Base-by-base conservation (phyloP, 2,329 filamentous ascomycete genomes). In the Ophiocordyceps camponoti-floridani region DNA sequence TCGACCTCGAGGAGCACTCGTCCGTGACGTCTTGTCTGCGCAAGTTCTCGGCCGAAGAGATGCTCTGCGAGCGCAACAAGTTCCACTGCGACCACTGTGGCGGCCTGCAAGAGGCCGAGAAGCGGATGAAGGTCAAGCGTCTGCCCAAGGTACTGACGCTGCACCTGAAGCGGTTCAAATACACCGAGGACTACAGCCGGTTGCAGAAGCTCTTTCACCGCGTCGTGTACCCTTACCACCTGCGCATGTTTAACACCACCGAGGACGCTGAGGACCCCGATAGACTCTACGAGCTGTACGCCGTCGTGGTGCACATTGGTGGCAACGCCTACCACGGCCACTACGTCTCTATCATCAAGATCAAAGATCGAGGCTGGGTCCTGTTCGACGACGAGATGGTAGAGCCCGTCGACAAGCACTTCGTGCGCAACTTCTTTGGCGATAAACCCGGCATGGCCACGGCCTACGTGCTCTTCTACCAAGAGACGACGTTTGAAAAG, bases 301-400 rank as follows among this genome's bases (percentile, higher is more conserved):
- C 89, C 0, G 88, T 98, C 4, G 87, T 98, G 10, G 86, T 98
- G 19, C 91, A 98, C 56, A 96, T 98, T 50, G 91, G 91, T 44
- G 87, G 87, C 43, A 93, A 94, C 19, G 89, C 91, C 4, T 95
- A 95, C 56, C 91, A 98, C 57, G 91, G 91, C 4, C 91, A 98
- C 60, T 98, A 98, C 54, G 87, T 98, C 30, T 87, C 88, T 5
- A 91, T 98, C 45, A 88, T 98, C 67, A 98, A 98, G 64, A 96
- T 91, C 0, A 81, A 93, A 56, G 91, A 96, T 57, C 78, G 85
- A 44, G 91, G 91, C 27, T 98, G 91, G 91, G 67, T 98, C 40
- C 66, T 98, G 6, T 98, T 98, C 54, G 91, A 98, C 53, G 91
- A 98, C 55, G 91, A 98, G 64, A 87, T 96, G 77, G 91, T 98